Percentiles rank a stretch among this genome's conserved stretches.
Evolutionary conservation across 352 stramenopile species (phyloP).

Genomic region (Pythium oligandrum): DNA sequence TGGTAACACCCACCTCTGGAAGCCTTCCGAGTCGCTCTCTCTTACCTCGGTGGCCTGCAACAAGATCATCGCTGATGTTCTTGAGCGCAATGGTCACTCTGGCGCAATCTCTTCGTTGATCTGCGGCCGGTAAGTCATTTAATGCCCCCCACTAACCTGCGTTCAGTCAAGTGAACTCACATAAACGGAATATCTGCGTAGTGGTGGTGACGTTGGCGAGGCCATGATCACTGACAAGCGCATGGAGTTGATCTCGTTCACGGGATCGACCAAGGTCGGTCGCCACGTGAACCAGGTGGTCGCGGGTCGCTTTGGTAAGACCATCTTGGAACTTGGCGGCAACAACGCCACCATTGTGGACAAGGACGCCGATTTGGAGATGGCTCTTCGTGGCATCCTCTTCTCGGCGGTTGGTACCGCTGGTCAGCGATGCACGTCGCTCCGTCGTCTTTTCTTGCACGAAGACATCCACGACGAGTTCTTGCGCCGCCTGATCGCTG

Average conservation of each 20-base stretch:
- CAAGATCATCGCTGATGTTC: constrained; percentile 87
- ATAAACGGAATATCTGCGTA: constrained; percentile 8
- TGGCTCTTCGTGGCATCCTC: constrained; percentile 85
- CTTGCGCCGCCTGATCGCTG: constrained; percentile 68
- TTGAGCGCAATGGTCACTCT: constrained; percentile 81
- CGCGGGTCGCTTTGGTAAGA: constrained; percentile 88
- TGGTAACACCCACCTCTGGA: constrained; percentile 92
- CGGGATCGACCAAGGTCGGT: constrained; percentile 85
- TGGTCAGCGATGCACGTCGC: constrained; percentile 89
- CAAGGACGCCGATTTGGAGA: constrained; percentile 86
- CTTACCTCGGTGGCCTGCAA: constrained; percentile 88
- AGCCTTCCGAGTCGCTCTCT: constrained; percentile 86
- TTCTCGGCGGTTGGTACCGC: constrained; percentile 91
- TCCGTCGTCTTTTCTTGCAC: constrained; percentile 90
- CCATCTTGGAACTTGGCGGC: constrained; percentile 88
- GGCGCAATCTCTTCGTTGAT: constrained; percentile 84
- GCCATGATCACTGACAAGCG: constrained; percentile 80
- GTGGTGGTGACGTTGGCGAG: constrained; percentile 79
- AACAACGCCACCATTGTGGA: constrained; percentile 95
- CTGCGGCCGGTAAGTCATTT: constrained; percentile 44
- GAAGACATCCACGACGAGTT: constrained; percentile 90
- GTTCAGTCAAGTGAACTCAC: background rate
- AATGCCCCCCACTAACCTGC: background rate
- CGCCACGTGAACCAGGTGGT: constrained; percentile 86
- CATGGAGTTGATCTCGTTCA: constrained; percentile 90